Base-by-base conservation (phyloP, 2,329 filamentous ascomycete species). In the Cercospora zeae-maydis region DNA sequence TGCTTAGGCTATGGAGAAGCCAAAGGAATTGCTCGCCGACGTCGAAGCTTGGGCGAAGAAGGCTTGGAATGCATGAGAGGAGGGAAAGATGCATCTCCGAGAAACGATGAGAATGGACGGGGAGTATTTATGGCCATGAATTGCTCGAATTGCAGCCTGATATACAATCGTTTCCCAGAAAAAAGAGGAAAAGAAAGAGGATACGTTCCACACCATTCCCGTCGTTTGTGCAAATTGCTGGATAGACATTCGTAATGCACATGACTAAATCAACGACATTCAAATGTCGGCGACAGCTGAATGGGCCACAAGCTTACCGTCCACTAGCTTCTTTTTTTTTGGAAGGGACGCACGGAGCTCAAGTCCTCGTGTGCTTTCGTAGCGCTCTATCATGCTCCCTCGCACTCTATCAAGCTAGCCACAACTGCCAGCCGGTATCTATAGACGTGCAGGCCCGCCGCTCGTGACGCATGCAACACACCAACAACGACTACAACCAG, bases 1-100 rank as follows among this genome's bases (percentile, higher is more conserved):
- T 31, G 30, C 30, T 4, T 31, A 73, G 72, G 77, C 77, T 2
- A 69, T 76, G 68, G 75, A 76, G 70, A 71, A 69, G 58, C 74
- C 73, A 57, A 63, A 67, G 14, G 73, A 71, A 42, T 62, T 76
- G 14, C 67, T 74, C 8, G 68, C 60, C 4, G 74, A 76, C 68
- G 66, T 76, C 5, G 73, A 76, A 53, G 73, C 70, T 16, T 76
- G 70, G 65, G 64, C 75, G 9, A 63, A 66, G 62, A 71, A 74
- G 58, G 73, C 70, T 13, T 75, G 70, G 71, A 71, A 71, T 42
- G 36, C 47, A 13, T 60, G 49, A 60, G 21, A 27, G 21, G 4
- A 27, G 42, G 16, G 19, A 34, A 31, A 31, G 31, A 9, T 10
- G 31, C 10, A 9, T 34, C 31, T 13, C 8, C 24, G 24, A 24